Base-by-base conservation (phyloP, 2,329 filamentous ascomycete species). In the Conoideocrella luteorostrata region DNA sequence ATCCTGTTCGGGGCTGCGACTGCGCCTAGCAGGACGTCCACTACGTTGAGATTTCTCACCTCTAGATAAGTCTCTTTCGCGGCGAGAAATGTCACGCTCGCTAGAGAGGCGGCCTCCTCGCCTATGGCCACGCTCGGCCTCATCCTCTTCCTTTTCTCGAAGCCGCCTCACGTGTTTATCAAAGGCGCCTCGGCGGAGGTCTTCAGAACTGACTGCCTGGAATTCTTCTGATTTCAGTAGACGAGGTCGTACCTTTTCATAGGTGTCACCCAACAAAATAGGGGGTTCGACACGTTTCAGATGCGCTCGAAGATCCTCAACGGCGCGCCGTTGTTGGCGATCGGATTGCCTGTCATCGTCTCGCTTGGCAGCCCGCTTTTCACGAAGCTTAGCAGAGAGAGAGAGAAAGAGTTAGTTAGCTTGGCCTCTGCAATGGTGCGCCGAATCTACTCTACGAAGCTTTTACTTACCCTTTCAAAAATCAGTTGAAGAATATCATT, bases 271-370 rank as follows among this genome's bases (percentile, higher is more conserved):
- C 41, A 81, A 61, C 24, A 78, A 70, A 51, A 98, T 78, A 12
- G 90, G 85, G 28, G 93, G 93, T 10, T 96, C 88, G 41, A 96
- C 72, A 57, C 86, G 89, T 68, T 95, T 96, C 62, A 98, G 86
- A 42, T 80, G 80, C 20, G 84, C 87, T 47, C 93, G 85, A 41
- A 98, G 73, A 47, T 85, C 82, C 59, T 98, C 94, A 35, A 93
- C 73, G 26, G 86, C 85, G 45, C 86, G 82, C 42, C 90, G 86
- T 61, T 95, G 88, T 52, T 90, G 82, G 45, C 89, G 87, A 61
- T 96, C 91, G 33, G 83, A 77, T 45, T 88, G 82, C 54, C 84
- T 88, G 54, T 95, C 88, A 50, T 95, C 88, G 55, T 95, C 90
- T 42, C 78, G 80, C 42, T 88, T 84, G 53, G 85, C 86, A 28